A percentile compares a stretch with the other conserved stretches of the same genome.
Evolutionary conservation across 75 land plant genomes (phyloP).

Genomic region (Selaginella moellendorffii): DNA sequence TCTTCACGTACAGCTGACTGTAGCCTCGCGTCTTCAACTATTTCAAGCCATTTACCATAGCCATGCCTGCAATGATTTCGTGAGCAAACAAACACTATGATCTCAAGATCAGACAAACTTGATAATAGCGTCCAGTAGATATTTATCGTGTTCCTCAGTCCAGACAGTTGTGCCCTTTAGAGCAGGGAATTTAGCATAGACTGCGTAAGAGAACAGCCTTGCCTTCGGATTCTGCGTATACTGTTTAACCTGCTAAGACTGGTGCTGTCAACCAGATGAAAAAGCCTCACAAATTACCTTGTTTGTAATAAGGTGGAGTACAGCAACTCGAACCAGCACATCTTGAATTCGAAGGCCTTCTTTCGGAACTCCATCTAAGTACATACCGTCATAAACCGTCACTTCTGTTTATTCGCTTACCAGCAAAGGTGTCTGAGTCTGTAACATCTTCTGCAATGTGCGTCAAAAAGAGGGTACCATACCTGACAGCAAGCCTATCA

Average conservation of each 20-base stretch:
- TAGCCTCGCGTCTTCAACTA: slow-evolving; percentile 65
- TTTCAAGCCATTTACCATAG: slow-evolving; percentile 90
- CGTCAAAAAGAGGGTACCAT: slow-evolving; percentile 61
- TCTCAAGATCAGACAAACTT: no score
- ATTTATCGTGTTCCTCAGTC: slow-evolving; percentile 74
- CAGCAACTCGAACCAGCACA: slow-evolving; percentile 78
- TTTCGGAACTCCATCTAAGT: slow-evolving; percentile 94
- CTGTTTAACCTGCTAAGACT: neutral
- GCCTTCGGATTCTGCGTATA: slow-evolving; percentile 26
- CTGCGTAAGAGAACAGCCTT: slow-evolving; percentile 43
- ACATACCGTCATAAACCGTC: slow-evolving; percentile 1
- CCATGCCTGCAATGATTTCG: slow-evolving; percentile 68
- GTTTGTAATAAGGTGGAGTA: slow-evolving; percentile 41
- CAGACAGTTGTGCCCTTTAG: slow-evolving; percentile 49
- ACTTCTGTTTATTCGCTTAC: slow-evolving; percentile 18
- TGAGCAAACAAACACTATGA: no score
- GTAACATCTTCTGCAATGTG: slow-evolving; percentile 72
- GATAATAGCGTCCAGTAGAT: slow-evolving; percentile 56
- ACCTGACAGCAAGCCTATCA: no score
- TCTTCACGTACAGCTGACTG: slow-evolving; percentile 49
- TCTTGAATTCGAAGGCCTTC: slow-evolving; percentile 82
- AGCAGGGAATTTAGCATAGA: slow-evolving; percentile 29
- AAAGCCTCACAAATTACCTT: slow-evolving; percentile 36
- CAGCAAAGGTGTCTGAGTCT: slow-evolving; percentile 55
- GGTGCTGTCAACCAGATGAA: no score